Percentiles rank a stretch among this genome's conserved stretches.
Evolutionary conservation across 192 early-diverging fungal species (phyloP).

Genomic region (Phlyctochytrium bullatum): DNA sequence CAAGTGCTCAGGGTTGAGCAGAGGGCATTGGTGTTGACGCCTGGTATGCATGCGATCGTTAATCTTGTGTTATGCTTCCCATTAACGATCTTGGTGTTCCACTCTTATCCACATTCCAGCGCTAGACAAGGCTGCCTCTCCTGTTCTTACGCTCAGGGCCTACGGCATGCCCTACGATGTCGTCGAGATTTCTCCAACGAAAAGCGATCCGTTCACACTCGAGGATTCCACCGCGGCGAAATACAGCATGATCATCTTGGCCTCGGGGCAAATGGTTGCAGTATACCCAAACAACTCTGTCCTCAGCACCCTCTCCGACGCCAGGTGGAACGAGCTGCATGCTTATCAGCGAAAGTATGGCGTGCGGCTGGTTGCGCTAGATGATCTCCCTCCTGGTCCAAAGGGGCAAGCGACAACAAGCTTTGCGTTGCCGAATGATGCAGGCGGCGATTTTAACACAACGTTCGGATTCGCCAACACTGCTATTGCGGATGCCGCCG

Average conservation of each 20-base stretch:
- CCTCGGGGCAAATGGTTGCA: not conserved
- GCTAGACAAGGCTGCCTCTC: not conserved
- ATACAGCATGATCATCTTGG: conserved; percentile 5
- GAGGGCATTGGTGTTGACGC: too few relatives aligned
- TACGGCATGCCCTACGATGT: not conserved
- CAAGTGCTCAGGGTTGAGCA: too few relatives aligned
- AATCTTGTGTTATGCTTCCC: too few relatives aligned
- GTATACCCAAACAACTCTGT: not conserved
- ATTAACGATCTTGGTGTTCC: too few relatives aligned
- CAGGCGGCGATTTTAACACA: not conserved
- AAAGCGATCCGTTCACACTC: not conserved
- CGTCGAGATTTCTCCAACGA: not conserved
- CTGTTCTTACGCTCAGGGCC: not conserved
- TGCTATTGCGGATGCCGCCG: not conserved
- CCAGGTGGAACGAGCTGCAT: conserved; percentile 5
- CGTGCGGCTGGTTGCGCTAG: conserved; percentile 5
- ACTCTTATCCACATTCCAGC: not conserved
- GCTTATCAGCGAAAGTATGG: conserved; percentile 8
- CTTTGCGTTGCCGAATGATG: not conserved
- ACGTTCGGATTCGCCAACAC: not conserved
- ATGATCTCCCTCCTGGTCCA: not conserved
- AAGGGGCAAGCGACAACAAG: not conserved
- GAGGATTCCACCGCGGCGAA: not conserved
- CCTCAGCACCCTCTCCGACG: conserved; percentile 3
- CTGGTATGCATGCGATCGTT: too few relatives aligned